Percentiles rank a stretch among this genome's conserved stretches.
These are phyloP conservation scores for Flaveria robusta DNA, from an alignment of 129 eudicot species.

Conservation along the genomic window DNA sequence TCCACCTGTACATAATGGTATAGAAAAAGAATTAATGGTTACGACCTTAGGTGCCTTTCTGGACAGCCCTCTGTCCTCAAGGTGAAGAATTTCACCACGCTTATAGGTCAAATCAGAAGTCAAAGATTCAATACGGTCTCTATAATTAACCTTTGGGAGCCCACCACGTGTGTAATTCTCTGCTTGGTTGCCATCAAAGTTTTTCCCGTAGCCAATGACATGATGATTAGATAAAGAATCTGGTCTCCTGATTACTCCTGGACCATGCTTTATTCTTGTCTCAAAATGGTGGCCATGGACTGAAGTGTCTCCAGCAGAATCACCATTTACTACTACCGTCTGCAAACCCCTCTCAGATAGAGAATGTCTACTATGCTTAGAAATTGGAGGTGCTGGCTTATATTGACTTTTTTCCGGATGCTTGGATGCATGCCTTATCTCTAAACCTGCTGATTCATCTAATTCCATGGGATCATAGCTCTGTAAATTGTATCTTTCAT, in stretches of 20 bases:
- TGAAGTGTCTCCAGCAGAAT: constrained; percentile 46
- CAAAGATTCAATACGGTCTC: constrained; percentile 43
- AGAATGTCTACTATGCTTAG: constrained; percentile 36
- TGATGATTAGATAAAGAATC: constrained; percentile 44
- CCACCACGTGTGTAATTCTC: constrained; percentile 40
- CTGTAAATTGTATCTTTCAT: constrained; percentile 46
- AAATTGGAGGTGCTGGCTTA: constrained; percentile 37
- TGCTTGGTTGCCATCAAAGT: constrained; percentile 31
- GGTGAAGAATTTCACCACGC: constrained; percentile 37
- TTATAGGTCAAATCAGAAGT: constrained; percentile 42
- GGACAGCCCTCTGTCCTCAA: constrained; percentile 49
- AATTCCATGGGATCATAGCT: constrained; percentile 40
- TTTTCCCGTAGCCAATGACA: constrained; percentile 39
- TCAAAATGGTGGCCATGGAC: constrained; percentile 36
- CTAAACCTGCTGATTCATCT: constrained; percentile 49
- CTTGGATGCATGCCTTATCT: constrained; percentile 43
- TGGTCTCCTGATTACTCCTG: constrained; percentile 32
- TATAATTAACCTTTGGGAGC: constrained; percentile 33
- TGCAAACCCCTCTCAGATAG: constrained; percentile 43
- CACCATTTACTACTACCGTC: constrained; percentile 42
- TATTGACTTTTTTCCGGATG: constrained; percentile 42
- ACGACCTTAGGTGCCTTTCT: constrained; percentile 61
- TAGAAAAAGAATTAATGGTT: not conserved
- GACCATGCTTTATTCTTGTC: constrained; percentile 45
- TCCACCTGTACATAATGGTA: constrained; percentile 13